Conservation (phyloP, 306 rosid species). For the Cicer chorassanicum region DNA sequence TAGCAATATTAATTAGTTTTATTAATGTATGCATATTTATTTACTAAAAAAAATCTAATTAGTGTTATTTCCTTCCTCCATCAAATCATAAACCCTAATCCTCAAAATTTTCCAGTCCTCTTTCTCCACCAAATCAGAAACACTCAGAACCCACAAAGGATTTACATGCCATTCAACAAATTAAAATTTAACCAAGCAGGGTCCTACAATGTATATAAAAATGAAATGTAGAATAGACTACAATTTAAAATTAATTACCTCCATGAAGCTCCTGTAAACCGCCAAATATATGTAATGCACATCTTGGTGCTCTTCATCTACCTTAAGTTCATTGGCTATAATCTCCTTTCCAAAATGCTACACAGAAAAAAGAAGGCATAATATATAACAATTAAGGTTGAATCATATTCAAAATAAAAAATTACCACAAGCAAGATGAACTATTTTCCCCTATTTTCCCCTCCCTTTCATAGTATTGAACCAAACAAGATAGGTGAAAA, state of each 20-base stretch:
- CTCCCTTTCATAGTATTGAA: background rate
- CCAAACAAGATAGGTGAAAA: background rate
- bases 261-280: conserved; percentile 94
- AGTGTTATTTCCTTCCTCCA: too few species aligned
- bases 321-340: conserved; percentile 89
- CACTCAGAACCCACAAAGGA: too few species aligned
- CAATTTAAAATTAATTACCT: conserved; percentile 58
- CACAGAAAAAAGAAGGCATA: conserved; percentile 3
- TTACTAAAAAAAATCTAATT: too few species aligned
- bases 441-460: background rate
- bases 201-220: background rate
- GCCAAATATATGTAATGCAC: conserved; percentile 80
- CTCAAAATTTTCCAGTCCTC: too few species aligned
- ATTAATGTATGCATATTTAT: too few species aligned
- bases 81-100: too few species aligned
- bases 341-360: conserved; percentile 96
- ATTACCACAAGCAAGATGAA: background rate
- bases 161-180: background rate
- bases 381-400: conserved; percentile 25
- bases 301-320: conserved; percentile 76
- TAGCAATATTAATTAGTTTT: too few species aligned
- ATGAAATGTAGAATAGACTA: background rate
- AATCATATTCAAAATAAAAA: conserved; percentile 20
- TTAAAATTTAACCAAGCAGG: conserved; percentile 16
- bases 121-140: too few species aligned